These are phyloP conservation scores for Gaultheria prostrata DNA, from an alignment of 148 eudicot genomes.

Conservation along the genomic window DNA sequence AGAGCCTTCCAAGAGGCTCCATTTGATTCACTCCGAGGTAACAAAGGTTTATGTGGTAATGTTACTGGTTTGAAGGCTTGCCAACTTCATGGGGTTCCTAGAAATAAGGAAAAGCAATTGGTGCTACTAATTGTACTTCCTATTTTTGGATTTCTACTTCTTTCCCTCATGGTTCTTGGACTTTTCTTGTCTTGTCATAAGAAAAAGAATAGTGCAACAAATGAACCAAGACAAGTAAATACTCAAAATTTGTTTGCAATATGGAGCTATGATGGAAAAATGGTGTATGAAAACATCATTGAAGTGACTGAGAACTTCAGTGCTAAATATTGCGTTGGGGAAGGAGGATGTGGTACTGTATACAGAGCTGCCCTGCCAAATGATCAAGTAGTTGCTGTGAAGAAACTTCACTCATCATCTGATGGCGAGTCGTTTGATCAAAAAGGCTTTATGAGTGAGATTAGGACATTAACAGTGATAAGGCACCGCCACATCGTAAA, in stretches of 20 bases:
- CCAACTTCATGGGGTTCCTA: not conserved
- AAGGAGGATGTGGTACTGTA: conserved; percentile 22
- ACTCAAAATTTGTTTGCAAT: not conserved
- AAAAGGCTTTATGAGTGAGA: conserved; percentile 18
- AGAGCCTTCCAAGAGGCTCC: conserved; percentile 18
- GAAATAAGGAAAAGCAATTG: not conserved
- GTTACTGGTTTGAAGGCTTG: conserved; percentile 13
- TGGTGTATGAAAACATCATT: conserved; percentile 12
- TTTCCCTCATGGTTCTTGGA: not conserved
- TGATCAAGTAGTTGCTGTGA: conserved; percentile 22
- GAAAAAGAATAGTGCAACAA: not conserved
- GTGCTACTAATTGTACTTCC: not conserved
- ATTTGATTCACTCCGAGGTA: conserved; percentile 2
- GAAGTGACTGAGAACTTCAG: conserved; percentile 17
- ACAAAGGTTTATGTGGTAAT: conserved; percentile 28
- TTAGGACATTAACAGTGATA: conserved; percentile 13
- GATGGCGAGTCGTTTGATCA: not conserved
- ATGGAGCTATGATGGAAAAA: conserved; percentile 28
- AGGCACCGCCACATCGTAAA: conserved; percentile 20
- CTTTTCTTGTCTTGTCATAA: not conserved
- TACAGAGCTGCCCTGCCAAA: conserved; percentile 13
- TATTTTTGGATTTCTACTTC: not conserved
- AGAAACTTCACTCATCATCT: conserved; percentile 15
- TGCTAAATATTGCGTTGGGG: conserved; percentile 16
- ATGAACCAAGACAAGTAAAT: not conserved